These are phyloP conservation scores for Tetraselmis striata DNA, from an alignment of 139 green algal genomes.

Conservation along the genomic window DNA sequence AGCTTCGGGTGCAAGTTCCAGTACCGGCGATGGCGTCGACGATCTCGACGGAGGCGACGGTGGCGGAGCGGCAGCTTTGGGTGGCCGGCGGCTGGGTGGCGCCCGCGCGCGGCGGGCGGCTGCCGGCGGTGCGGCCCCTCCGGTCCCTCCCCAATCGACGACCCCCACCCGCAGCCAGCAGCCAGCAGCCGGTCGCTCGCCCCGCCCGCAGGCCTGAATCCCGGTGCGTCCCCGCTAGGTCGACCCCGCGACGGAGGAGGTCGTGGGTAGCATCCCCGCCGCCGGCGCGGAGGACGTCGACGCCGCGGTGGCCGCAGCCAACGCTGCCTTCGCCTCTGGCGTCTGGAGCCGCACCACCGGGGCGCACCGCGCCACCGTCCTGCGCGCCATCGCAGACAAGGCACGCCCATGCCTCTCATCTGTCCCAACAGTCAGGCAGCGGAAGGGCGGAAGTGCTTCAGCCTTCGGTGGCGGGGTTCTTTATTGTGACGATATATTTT, in stretches of 20 bases:
- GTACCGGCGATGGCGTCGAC: too few species aligned
- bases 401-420: too few species aligned
- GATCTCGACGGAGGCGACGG: background rate
- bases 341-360: slow-evolving; percentile 44
- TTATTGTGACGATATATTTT: too few species aligned
- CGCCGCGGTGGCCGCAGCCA: slow-evolving; percentile 42
- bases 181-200: too few species aligned
- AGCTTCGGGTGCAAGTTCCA: too few species aligned
- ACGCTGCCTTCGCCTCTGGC: slow-evolving; percentile 26
- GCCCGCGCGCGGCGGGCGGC: slow-evolving; percentile 19
- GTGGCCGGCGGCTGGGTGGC: slow-evolving; percentile 42
- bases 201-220: too few species aligned
- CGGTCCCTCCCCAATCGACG: background rate
- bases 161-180: background rate
- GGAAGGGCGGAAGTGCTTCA: too few species aligned
- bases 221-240: slow-evolving; percentile 7
- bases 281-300: slow-evolving; percentile 51
- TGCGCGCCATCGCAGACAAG: slow-evolving; percentile 54
- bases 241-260: slow-evolving; percentile 44
- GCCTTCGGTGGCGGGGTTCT: too few species aligned
- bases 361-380: slow-evolving; percentile 34
- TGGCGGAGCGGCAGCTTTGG: slow-evolving; percentile 30
- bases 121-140: slow-evolving; percentile 22
- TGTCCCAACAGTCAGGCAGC: too few species aligned
- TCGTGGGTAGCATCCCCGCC: slow-evolving; percentile 52